These are phyloP conservation scores for Stentor roeselii DNA, from an alignment of 73 alveolate species.

Conservation along the genomic window DNA sequence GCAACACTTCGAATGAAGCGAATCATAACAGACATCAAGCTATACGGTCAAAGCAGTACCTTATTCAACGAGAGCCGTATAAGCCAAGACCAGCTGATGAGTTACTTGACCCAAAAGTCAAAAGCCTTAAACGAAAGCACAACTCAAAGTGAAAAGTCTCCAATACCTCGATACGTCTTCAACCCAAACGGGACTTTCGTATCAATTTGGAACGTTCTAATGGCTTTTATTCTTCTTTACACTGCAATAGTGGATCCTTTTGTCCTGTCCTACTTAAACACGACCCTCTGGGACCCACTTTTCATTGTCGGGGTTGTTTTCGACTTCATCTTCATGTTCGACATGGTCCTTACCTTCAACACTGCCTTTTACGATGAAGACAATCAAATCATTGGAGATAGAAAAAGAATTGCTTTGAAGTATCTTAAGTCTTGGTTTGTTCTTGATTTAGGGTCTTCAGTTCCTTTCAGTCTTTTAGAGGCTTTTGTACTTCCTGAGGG, in stretches of 20 bases:
- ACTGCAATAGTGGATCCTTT: conserved; percentile 62
- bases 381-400: not conserved
- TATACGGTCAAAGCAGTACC: not conserved
- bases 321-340: not conserved
- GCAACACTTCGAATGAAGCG: not conserved
- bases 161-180: not conserved
- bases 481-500: not conserved
- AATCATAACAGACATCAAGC: conserved; percentile 15
- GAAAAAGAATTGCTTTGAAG: conserved; percentile 2
- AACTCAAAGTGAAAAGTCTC: not conserved
- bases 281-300: not conserved
- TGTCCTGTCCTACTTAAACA: conserved; percentile 41
- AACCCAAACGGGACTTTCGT: not conserved
- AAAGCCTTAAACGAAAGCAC: not conserved
- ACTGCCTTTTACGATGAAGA: conserved; percentile 21
- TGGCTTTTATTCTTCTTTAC: conserved; percentile 42
- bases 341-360: not conserved
- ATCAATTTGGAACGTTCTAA: conserved; percentile 42
- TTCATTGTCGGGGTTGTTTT: not conserved
- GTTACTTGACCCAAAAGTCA: not conserved
- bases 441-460: conserved; percentile 50
- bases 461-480: conserved; percentile 27
- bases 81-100: not conserved
- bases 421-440: conserved; percentile 57
- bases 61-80: not conserved